These are phyloP conservation scores for Chiua sp. DNA, from an alignment of 1,284 basidiomycete species.

Conservation along the genomic window DNA sequence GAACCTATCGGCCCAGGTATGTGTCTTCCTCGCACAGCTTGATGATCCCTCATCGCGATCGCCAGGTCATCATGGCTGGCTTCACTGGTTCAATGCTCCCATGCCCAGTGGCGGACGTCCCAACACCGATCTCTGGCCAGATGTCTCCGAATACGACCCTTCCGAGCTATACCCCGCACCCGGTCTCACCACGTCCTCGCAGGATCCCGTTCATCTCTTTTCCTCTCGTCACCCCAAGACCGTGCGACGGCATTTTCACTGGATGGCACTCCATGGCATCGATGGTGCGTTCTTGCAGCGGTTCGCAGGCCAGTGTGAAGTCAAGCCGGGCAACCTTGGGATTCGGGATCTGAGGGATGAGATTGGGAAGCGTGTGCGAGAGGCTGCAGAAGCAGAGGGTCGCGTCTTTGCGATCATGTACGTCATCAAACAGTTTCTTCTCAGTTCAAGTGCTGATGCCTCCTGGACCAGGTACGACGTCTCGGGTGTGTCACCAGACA, in stretches of 20 bases:
- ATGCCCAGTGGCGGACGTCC: conserved; percentile 68
- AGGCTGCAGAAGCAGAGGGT: conserved; percentile 77
- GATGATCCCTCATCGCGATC: not conserved
- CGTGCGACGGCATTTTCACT: conserved; percentile 75
- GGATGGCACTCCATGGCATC: conserved; percentile 80
- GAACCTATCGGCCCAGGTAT: conserved; percentile 63
- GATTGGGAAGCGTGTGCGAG: conserved; percentile 67
- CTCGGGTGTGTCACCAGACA: conserved; percentile 64
- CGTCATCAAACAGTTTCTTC: conserved; percentile 29
- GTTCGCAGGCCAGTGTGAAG: conserved; percentile 68
- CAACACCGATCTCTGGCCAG: conserved; percentile 78
- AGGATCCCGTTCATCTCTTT: conserved; percentile 69
- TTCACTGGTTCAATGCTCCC: conserved; percentile 78
- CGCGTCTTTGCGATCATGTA: conserved; percentile 82
- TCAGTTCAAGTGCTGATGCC: not conserved
- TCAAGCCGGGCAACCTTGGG: conserved; percentile 56
- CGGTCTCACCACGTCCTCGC: conserved; percentile 60
- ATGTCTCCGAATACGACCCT: conserved; percentile 67
- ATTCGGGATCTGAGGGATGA: conserved; percentile 70
- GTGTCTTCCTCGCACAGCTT: conserved; percentile 2
- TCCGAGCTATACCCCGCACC: conserved; percentile 72
- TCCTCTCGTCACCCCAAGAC: conserved; percentile 77
- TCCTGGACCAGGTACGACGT: conserved; percentile 69
- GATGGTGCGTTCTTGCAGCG: conserved; percentile 81
- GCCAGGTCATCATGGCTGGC: conserved; percentile 76